Percentiles rank a stretch among this genome's conserved stretches.
phyloP scores from a whole-genome alignment of 306 rosid genomes.

The Trifolium repens region DNA sequence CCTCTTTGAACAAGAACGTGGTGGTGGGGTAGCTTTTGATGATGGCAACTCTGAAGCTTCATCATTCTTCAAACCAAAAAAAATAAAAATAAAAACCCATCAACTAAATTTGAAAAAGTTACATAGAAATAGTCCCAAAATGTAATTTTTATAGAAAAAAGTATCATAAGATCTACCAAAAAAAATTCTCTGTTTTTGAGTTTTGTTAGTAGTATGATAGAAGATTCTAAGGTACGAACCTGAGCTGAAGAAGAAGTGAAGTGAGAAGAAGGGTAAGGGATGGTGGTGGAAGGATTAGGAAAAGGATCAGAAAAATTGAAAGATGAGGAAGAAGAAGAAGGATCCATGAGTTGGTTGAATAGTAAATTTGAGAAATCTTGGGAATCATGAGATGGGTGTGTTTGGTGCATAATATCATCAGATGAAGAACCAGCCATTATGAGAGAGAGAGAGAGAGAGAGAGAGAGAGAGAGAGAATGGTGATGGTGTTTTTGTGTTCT shows the following conservation, averaged over 20 bases:
- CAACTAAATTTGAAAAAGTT: constrained; percentile 21
- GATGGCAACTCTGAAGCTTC: constrained; percentile 59
- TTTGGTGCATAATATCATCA: constrained; percentile 13
- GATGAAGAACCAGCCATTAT: constrained; percentile 10
- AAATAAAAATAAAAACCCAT: constrained; percentile 32
- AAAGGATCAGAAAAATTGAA: constrained; percentile 49
- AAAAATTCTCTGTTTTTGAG: not conserved
- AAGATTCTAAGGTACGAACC: not conserved
- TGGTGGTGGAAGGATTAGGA: constrained; percentile 32
- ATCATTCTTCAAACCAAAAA: constrained; percentile 49
- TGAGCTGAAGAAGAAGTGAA: constrained; percentile 35
- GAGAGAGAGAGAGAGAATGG: constrained; percentile 26
- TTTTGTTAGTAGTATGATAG: not conserved
- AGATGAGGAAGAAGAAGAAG: constrained; percentile 38
- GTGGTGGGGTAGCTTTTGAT: constrained; percentile 50
- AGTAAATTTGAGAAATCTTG: constrained; percentile 65
- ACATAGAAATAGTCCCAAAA: constrained; percentile 13
- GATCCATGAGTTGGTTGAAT: constrained; percentile 59
- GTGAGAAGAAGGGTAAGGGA: constrained; percentile 6
- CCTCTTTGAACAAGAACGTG: constrained; percentile 76
- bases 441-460: constrained; percentile 33
- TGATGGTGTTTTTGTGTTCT: not conserved
- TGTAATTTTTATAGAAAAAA: constrained; percentile 10
- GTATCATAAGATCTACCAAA: constrained; percentile 25
- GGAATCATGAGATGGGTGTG: constrained; percentile 49